Evolutionary conservation across 2,329 filamentous ascomycete species (phyloP).

Genomic region (Dactylellina drechsleri): DNA sequence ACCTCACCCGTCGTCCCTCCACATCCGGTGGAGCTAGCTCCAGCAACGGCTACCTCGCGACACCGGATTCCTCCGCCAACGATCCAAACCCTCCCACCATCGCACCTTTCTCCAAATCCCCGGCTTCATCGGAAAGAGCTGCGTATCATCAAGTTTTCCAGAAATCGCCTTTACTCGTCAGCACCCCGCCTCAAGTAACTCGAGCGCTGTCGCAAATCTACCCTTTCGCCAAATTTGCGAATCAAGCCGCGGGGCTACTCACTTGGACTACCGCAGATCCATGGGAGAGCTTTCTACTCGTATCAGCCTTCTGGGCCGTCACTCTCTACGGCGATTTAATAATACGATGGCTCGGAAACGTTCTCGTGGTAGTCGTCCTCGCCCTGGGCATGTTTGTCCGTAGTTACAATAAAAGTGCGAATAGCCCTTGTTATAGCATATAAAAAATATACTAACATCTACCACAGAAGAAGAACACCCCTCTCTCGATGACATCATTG

Average conservation of each 20-base stretch:
- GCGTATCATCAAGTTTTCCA: conserved; percentile 90
- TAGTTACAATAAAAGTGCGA: conserved; percentile 34
- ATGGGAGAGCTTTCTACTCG: conserved; percentile 91
- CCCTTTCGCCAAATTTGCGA: conserved; percentile 88
- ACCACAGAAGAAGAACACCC: conserved; percentile 47
- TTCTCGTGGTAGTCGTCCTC: conserved; percentile 80
- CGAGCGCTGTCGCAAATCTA: conserved; percentile 94
- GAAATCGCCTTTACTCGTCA: conserved; percentile 90
- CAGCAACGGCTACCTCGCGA: conserved; percentile 35
- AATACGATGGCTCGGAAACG: conserved; percentile 82
- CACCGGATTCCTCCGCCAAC: conserved; percentile 34
- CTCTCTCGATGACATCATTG: conserved; percentile 93
- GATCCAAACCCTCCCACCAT: conserved; percentile 74
- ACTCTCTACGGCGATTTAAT: conserved; percentile 86
- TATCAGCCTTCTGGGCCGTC: conserved; percentile 84
- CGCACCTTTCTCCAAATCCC: conserved; percentile 84
- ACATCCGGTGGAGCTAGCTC: conserved; percentile 35
- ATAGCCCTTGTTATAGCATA: not conserved
- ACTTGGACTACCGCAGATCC: conserved; percentile 95
- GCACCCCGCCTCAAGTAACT: conserved; percentile 93
- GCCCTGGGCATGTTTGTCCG: conserved; percentile 69
- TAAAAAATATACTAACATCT: not conserved
- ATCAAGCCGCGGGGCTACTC: conserved; percentile 82
- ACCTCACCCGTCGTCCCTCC: conserved; percentile 27
- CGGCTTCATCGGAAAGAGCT: conserved; percentile 79